Conservation (phyloP, 495 filamentous ascomycete genomes). For the Cladorrhinum samala region DNA sequence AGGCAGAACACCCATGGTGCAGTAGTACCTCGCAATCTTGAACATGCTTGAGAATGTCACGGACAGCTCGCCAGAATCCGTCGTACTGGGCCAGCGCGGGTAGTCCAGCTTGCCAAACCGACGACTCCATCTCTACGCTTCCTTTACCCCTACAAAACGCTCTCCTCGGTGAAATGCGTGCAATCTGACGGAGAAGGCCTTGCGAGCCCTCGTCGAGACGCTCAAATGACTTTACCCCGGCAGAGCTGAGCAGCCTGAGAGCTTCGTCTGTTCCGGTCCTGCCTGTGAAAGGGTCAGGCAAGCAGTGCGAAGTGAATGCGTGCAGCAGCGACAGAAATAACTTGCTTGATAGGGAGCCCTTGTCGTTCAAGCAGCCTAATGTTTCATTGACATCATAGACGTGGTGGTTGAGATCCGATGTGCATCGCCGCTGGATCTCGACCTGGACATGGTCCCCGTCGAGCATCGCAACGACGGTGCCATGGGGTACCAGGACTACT, state of each 20-base stretch:
- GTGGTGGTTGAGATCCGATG: constrained; percentile 21
- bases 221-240: constrained; percentile 46
- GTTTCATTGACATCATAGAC: constrained; percentile 42
- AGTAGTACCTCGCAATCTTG: constrained; percentile 5
- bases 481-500: constrained; percentile 49
- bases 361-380: constrained; percentile 45
- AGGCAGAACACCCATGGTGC: too few relatives aligned
- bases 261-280: constrained; percentile 60
- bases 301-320: constrained; percentile 53
- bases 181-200: constrained; percentile 38
- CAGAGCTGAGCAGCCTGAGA: constrained; percentile 43
- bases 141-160: constrained; percentile 23
- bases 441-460: constrained; percentile 39
- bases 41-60: constrained; percentile 2
- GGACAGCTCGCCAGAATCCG: constrained; percentile 30
- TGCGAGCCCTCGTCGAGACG: constrained; percentile 35
- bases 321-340: constrained; percentile 53
- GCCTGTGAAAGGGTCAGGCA: constrained; percentile 52
- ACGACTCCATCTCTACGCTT: constrained; percentile 22
- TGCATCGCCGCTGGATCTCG: constrained; percentile 18
- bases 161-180: constrained; percentile 45
- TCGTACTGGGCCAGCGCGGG: constrained; percentile 47
- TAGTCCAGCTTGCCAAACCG: constrained; percentile 25
- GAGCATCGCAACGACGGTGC: constrained; percentile 20
- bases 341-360: constrained; percentile 49